Evolutionary conservation across 352 stramenopile species (phyloP).

Genomic region (Globisporangium nunn): DNA sequence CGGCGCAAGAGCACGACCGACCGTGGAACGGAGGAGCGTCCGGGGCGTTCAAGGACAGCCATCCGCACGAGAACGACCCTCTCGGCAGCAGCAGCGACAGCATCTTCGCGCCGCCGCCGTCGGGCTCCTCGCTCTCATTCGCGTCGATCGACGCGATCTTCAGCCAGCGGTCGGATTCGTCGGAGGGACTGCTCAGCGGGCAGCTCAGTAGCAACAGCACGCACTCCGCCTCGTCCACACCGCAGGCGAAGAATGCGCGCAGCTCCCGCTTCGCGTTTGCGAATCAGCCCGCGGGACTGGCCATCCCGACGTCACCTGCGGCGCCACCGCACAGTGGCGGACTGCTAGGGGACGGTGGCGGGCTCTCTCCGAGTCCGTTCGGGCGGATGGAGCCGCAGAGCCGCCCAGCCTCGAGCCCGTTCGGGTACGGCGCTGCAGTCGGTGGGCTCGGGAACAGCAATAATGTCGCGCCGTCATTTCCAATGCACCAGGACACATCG

Average conservation of each 20-base stretch:
- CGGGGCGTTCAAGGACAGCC: slow-evolving; percentile 2
- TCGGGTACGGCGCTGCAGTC: slow-evolving; percentile 13
- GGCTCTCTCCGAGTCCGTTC: slow-evolving; percentile 15
- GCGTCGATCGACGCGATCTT: slow-evolving; percentile 82
- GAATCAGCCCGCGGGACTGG: slow-evolving; percentile 31
- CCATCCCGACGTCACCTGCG: slow-evolving; percentile 8
- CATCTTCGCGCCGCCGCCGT: slow-evolving; percentile 7
- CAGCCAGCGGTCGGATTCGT: slow-evolving; percentile 64
- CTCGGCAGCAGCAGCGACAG: not conserved
- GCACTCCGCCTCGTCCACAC: slow-evolving; percentile 23
- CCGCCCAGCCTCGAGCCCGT: slow-evolving; percentile 8
- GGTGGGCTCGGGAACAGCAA: slow-evolving; percentile 2
- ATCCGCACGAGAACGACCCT: slow-evolving; percentile 6
- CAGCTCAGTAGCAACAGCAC: slow-evolving; percentile 21
- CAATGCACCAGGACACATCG: slow-evolving; percentile 22
- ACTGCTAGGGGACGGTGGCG: not conserved
- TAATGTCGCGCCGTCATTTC: slow-evolving; percentile 11
- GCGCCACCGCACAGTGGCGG: not conserved
- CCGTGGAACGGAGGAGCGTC: slow-evolving; percentile 19
- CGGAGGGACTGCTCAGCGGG: slow-evolving; percentile 58
- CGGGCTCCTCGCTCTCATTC: slow-evolving; percentile 49
- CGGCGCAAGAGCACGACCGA: slow-evolving; percentile 15
- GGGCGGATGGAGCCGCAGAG: slow-evolving; percentile 11
- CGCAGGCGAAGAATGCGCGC: slow-evolving; percentile 28
- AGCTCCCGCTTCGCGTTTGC: slow-evolving; percentile 82